phyloP scores from a whole-genome alignment of 225 moss, liverwort and hornwort species.

The Antitrichia curtipendula region DNA sequence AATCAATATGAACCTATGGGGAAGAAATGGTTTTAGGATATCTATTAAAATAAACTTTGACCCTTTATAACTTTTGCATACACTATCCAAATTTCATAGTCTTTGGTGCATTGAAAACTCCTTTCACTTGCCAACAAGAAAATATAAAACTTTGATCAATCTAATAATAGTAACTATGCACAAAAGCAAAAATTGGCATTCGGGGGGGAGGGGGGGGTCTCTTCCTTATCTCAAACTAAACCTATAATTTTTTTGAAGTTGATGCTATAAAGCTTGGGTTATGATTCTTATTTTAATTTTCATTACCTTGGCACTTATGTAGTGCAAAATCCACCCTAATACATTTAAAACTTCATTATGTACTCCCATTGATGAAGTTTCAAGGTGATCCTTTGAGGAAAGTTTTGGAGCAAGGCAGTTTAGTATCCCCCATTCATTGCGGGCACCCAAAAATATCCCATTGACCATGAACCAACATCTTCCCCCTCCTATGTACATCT shows the following conservation, averaged over 20 bases:
- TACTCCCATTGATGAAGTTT: too few relatives aligned
- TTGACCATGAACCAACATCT: too few relatives aligned
- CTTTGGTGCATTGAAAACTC: neutral
- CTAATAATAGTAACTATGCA: too few relatives aligned
- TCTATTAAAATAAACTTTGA: neutral
- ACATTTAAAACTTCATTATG: too few relatives aligned
- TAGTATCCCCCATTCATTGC: neutral
- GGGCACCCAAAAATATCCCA: too few relatives aligned
- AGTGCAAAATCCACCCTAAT: neutral
- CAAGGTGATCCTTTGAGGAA: too few relatives aligned
- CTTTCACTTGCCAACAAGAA: neutral
- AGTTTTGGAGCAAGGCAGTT: neutral
- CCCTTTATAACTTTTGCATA: neutral
- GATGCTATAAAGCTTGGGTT: neutral
- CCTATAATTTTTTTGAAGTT: neutral
- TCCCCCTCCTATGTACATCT: too few relatives aligned
- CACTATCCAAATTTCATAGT: rapidly evolving
- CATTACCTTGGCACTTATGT: neutral
- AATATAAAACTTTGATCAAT: too few relatives aligned
- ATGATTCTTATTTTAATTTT: neutral
- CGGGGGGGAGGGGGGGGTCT: too few relatives aligned
- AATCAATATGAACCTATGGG: neutral
- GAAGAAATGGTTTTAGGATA: neutral
- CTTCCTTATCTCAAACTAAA: too few relatives aligned
- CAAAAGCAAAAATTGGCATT: too few relatives aligned